These are phyloP conservation scores for Anisodus tanguticus DNA, from an alignment of 257 asterid genomes.

Conservation along the genomic window DNA sequence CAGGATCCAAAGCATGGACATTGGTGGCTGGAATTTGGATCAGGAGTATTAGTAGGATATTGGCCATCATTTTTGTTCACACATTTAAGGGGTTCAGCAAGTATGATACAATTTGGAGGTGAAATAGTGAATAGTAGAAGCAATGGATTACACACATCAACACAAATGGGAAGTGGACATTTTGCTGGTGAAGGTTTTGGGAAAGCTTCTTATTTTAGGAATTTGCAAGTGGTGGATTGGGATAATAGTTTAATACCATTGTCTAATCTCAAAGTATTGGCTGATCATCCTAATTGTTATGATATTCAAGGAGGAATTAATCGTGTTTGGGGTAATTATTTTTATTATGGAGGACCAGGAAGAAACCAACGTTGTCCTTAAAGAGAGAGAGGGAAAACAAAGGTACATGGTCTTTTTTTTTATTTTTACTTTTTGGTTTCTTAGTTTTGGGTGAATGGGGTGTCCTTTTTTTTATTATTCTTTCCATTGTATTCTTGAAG, in stretches of 20 bases:
- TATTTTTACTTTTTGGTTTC: not conserved
- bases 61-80: constrained; percentile 60
- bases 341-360: constrained; percentile 67
- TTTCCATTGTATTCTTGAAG: constrained; percentile 43
- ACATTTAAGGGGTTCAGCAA: constrained; percentile 47
- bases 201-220: constrained; percentile 58
- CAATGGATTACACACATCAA: constrained; percentile 51
- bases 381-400: not conserved
- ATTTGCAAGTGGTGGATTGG: constrained; percentile 60
- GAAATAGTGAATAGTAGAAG: constrained; percentile 49
- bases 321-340: constrained; percentile 59
- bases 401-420: not conserved
- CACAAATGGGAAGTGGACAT: constrained; percentile 72
- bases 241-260: constrained; percentile 55
- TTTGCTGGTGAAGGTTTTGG: constrained; percentile 58
- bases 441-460: constrained; percentile 44
- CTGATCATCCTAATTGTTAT: constrained; percentile 59
- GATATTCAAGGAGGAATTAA: constrained; percentile 53
- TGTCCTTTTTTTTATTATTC: constrained; percentile 44
- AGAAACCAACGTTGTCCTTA: constrained; percentile 55
- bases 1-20: constrained; percentile 65
- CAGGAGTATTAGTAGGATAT: constrained; percentile 53
- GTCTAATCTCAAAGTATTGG: constrained; percentile 47
- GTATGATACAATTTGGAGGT: constrained; percentile 65
- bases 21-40: constrained; percentile 65